Conservation (phyloP, 1,284 basidiomycete species). For the Abortiporus biennis region DNA sequence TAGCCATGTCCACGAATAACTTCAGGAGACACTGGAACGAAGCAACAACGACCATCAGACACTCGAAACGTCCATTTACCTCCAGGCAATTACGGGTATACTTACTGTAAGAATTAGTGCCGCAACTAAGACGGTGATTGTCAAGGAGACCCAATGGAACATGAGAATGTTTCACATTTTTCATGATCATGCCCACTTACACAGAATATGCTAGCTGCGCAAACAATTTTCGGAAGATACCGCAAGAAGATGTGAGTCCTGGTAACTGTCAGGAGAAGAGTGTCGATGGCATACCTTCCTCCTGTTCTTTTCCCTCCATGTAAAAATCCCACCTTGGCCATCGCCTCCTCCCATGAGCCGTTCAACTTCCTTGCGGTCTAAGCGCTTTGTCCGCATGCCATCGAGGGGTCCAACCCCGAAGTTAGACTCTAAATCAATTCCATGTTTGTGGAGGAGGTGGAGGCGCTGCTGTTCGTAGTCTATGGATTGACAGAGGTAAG, state of each 20-base stretch:
- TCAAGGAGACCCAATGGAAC: slow-evolving; percentile 2
- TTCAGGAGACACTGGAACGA: slow-evolving; percentile 80
- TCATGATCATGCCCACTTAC: slow-evolving; percentile 55
- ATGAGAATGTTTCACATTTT: background rate
- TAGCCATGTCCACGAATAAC: slow-evolving; percentile 93
- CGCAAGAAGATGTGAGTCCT: slow-evolving; percentile 8
- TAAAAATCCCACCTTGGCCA: slow-evolving; percentile 77
- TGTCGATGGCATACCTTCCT: slow-evolving; percentile 56
- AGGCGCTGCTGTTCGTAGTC: slow-evolving; percentile 94
- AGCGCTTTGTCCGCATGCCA: slow-evolving; percentile 62
- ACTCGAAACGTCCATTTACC: slow-evolving; percentile 20
- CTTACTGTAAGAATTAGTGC: slow-evolving; percentile 91
- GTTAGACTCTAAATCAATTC: slow-evolving; percentile 85
- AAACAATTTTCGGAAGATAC: slow-evolving; percentile 14
- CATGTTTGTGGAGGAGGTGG: slow-evolving; percentile 87
- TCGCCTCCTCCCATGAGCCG: slow-evolving; percentile 73
- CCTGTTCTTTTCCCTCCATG: slow-evolving; percentile 91
- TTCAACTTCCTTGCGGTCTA: slow-evolving; percentile 77
- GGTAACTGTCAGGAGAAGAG: slow-evolving; percentile 3
- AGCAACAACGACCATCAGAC: slow-evolving; percentile 6
- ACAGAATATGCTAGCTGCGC: slow-evolving; percentile 87
- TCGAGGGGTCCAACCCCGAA: slow-evolving; percentile 48
- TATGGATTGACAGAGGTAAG: slow-evolving; percentile 24
- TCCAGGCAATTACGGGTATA: no score
- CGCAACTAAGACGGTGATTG: slow-evolving; percentile 48